Evolutionary conservation across 768 basidiomycete species (phyloP).

Genomic region (Leucosporidium creatinivorum): DNA sequence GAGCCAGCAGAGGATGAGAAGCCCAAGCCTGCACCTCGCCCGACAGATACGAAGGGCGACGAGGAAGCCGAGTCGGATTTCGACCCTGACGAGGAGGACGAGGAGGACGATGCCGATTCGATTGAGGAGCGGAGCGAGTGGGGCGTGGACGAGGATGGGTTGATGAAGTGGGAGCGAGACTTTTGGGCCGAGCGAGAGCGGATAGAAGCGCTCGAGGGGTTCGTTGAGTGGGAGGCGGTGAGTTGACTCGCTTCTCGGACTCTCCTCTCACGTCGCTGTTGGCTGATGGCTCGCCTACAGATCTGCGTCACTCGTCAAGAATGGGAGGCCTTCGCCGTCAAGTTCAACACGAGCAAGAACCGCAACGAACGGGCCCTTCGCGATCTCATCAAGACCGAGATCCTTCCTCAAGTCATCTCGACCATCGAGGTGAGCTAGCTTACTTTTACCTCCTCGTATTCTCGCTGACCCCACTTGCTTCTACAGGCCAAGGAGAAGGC

Average conservation of each 20-base stretch:
- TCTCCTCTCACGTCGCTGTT: too few relatives aligned
- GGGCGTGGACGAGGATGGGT: conserved; percentile 24
- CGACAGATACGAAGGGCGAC: background rate
- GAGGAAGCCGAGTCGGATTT: background rate
- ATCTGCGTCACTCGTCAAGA: conserved; percentile 74
- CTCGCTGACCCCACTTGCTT: background rate
- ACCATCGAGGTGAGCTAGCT: conserved; percentile 43
- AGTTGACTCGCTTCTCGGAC: conserved; percentile 19
- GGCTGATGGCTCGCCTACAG: too few relatives aligned
- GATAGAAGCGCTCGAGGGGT: conserved; percentile 43
- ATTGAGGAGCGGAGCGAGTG: conserved; percentile 6
- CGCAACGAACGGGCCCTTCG: conserved; percentile 73
- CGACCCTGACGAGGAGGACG: conserved; percentile 19
- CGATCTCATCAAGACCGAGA: conserved; percentile 56
- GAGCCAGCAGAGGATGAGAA: background rate
- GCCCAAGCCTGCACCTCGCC: too few relatives aligned
- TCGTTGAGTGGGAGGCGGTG: conserved; percentile 89
- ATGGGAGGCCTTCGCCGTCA: conserved; percentile 72
- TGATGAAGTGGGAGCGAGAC: conserved; percentile 32
- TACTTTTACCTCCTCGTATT: conserved; percentile 54
- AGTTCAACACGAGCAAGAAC: conserved; percentile 67
- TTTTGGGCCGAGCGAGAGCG: conserved; percentile 31
- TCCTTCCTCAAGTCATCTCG: conserved; percentile 64
- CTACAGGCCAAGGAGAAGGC: conserved; percentile 56
- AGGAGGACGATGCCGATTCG: conserved; percentile 21